Evolutionary conservation across 257 asterid genomes (phyloP).

Genomic region (Ballota nigra): DNA sequence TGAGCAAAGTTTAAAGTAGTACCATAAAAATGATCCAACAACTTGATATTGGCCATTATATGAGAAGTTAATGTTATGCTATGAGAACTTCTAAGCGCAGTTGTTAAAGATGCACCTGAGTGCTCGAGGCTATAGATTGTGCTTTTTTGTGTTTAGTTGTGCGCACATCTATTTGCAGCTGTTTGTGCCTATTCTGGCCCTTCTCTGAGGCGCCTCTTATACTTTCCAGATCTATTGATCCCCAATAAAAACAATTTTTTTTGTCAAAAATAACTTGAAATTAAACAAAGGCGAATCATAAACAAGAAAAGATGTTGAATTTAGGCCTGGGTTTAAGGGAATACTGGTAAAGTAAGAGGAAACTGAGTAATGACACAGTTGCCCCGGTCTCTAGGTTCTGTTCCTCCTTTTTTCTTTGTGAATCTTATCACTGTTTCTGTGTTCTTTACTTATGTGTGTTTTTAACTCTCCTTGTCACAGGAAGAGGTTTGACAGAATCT

Average conservation of each 20-base stretch:
- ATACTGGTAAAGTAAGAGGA: no score
- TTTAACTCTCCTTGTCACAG: not conserved
- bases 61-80: not conserved
- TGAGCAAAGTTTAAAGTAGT: not conserved
- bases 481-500: not conserved
- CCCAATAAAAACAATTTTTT: not conserved
- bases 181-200: not conserved
- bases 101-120: not conserved
- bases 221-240: not conserved
- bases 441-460: not conserved
- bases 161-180: not conserved
- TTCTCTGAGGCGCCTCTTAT: not conserved
- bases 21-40: not conserved
- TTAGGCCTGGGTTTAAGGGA: not conserved
- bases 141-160: not conserved
- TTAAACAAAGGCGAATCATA: not conserved
- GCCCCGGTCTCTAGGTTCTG: no score
- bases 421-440: not conserved
- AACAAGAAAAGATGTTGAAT: not conserved
- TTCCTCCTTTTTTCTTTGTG: no score
- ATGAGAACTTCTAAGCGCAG: not conserved
- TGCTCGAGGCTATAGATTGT: not conserved
- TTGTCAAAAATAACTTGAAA: not conserved
- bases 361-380: no score
- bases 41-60: not conserved